Conservation (phyloP, 1,284 basidiomycete genomes). For the Ustilago lituana region DNA sequence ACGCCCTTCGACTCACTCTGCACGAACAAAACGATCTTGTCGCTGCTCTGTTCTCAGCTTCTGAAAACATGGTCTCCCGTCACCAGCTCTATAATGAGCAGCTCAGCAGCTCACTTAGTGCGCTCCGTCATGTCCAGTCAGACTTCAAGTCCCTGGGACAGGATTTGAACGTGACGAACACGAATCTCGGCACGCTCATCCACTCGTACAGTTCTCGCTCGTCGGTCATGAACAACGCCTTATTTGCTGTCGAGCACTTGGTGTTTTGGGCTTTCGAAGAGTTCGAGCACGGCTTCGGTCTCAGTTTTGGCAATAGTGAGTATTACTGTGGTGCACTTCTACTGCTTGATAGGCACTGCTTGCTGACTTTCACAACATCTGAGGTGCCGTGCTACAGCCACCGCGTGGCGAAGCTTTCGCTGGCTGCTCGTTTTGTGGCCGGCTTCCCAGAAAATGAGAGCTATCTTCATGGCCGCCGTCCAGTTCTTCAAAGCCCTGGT, state of each 20-base stretch:
- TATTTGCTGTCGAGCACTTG: constrained; percentile 9
- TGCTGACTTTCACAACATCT: not conserved
- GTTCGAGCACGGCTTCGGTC: not conserved
- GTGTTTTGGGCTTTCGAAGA: constrained; percentile 5
- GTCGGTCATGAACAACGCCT: not conserved
- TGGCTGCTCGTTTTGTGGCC: constrained; percentile 16
- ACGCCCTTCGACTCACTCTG: not conserved
- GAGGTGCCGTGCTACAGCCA: not conserved
- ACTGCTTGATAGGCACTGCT: not conserved
- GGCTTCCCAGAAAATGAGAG: constrained; percentile 6
- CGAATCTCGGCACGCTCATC: not conserved
- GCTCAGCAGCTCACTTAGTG: constrained; percentile 1
- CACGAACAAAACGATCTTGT: constrained; percentile 7
- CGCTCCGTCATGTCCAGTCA: constrained; percentile 6
- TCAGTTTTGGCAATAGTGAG: constrained; percentile 5
- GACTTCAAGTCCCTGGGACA: not conserved
- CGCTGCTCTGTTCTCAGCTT: constrained; percentile 1
- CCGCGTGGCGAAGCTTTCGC: constrained; percentile 8
- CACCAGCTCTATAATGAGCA: constrained; percentile 9
- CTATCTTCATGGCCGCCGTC: not conserved
- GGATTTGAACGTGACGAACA: constrained; percentile 8
- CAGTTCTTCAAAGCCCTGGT: not conserved
- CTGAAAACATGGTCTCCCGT: not conserved
- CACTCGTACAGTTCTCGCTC: constrained; percentile 1
- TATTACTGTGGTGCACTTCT: too few species aligned